phyloP scores from a whole-genome alignment of 208 protist genomes.

The Crithidia expoeki region DNA sequence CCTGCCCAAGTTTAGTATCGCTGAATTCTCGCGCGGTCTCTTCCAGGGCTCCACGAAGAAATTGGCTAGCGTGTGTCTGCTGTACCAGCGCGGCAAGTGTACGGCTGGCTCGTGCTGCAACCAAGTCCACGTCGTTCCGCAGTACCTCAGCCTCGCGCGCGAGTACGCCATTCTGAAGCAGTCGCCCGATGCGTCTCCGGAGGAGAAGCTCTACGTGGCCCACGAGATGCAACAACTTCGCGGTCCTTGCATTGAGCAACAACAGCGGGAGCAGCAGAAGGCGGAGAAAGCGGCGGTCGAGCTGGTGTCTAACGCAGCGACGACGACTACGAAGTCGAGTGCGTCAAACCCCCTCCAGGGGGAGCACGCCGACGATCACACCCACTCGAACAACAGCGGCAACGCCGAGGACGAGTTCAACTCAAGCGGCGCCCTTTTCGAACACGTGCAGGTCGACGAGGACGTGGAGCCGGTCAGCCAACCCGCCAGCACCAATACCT shows the following conservation, averaged over 20 bases:
- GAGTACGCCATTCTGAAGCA: conserved; percentile 21
- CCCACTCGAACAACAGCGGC: conserved; percentile 6
- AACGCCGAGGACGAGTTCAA: conserved; percentile 29
- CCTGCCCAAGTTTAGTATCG: conserved; percentile 76
- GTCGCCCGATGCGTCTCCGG: conserved; percentile 3
- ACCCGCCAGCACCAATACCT: conserved; percentile 31
- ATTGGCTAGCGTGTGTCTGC: conserved; percentile 80
- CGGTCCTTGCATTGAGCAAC: conserved; percentile 27
- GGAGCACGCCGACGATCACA: neutral
- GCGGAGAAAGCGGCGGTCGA: conserved; percentile 18
- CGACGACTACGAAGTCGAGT: neutral
- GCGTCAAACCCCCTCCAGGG: neutral
- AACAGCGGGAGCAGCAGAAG: conserved; percentile 31
- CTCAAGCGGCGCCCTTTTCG: conserved; percentile 36
- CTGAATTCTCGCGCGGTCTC: conserved; percentile 74
- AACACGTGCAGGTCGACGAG: conserved; percentile 48
- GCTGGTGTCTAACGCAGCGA: too few species aligned
- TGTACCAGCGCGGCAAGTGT: conserved; percentile 84
- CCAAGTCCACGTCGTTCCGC: conserved; percentile 79
- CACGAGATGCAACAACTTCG: conserved; percentile 43
- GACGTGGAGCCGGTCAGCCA: conserved; percentile 34
- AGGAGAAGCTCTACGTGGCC: conserved; percentile 13
- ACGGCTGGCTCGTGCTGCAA: conserved; percentile 85
- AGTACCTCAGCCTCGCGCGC: conserved; percentile 55
- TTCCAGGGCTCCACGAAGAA: conserved; percentile 81